Conservation (phyloP, 805 yeast species). For the Candida arabinofermentans region DNA sequence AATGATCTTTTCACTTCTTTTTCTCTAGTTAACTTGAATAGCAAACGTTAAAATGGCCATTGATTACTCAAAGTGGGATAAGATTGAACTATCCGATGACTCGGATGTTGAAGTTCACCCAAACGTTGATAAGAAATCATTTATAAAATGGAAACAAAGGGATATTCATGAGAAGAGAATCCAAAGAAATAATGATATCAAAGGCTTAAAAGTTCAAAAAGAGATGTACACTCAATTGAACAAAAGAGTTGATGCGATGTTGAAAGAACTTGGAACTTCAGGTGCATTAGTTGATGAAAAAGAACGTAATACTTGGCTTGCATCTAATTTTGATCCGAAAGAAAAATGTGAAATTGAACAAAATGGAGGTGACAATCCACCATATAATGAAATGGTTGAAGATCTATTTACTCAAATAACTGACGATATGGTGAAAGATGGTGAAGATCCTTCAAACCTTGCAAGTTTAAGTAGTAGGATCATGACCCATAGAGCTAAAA, state of each 20-base stretch:
- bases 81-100: constrained; percentile 92
- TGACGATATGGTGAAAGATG: constrained; percentile 50
- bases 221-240: constrained; percentile 79
- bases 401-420: constrained; percentile 78
- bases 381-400: constrained; percentile 90
- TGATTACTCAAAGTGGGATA: constrained; percentile 98
- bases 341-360: constrained; percentile 48
- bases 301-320: constrained; percentile 39
- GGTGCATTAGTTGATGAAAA: constrained; percentile 31
- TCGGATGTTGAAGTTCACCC: constrained; percentile 98
- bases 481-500: constrained; percentile 62
- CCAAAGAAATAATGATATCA: constrained; percentile 74
- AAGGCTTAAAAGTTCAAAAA: constrained; percentile 67
- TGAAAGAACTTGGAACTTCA: constrained; percentile 36
- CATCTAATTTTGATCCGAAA: constrained; percentile 48
- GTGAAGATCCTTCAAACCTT: constrained; percentile 40
- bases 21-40: not conserved
- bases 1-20: not conserved
- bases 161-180: constrained; percentile 92
- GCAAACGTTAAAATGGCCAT: constrained; percentile 34
- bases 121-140: constrained; percentile 90
- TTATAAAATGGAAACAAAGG: constrained; percentile 94
- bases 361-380: constrained; percentile 43
- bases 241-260: constrained; percentile 63
- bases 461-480: constrained; percentile 38